These are phyloP conservation scores for Hippophae tibetana DNA, from an alignment of 306 rosid genomes.

Conservation along the genomic window DNA sequence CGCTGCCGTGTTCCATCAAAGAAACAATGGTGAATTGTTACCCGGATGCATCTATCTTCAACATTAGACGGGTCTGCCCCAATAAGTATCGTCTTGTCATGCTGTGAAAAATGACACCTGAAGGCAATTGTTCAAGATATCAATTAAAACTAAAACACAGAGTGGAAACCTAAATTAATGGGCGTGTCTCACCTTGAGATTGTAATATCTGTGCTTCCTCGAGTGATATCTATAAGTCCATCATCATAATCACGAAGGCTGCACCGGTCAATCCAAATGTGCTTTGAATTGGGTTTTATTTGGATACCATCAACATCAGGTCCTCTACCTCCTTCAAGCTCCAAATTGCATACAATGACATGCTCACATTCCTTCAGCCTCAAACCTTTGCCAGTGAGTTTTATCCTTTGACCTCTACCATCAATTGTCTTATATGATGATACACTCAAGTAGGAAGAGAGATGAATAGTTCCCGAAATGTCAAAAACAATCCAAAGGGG, in stretches of 20 bases:
- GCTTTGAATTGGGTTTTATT: slow-evolving; percentile 88
- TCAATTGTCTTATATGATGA: slow-evolving; percentile 79
- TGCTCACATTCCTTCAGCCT: slow-evolving; percentile 87
- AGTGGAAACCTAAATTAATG: background rate
- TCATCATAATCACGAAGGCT: slow-evolving; percentile 75
- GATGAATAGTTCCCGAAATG: slow-evolving; percentile 64
- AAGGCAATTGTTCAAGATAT: slow-evolving; percentile 12
- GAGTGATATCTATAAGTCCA: slow-evolving; percentile 79
- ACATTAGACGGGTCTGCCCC: slow-evolving; percentile 78
- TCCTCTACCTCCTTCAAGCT: slow-evolving; percentile 93
- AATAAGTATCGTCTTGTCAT: slow-evolving; percentile 85
- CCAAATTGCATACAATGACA: slow-evolving; percentile 85
- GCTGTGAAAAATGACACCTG: slow-evolving; percentile 83
- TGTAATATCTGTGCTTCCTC: slow-evolving; percentile 79
- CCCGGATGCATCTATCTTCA: slow-evolving; percentile 70
- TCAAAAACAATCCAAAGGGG: slow-evolving; percentile 93
- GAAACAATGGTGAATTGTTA: slow-evolving; percentile 94
- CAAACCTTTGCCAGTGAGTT: slow-evolving; percentile 71
- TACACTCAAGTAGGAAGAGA: slow-evolving; percentile 60
- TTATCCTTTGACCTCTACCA: slow-evolving; percentile 78
- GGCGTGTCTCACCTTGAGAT: slow-evolving; percentile 57
- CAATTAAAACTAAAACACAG: slow-evolving; percentile 6
- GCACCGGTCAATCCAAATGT: slow-evolving; percentile 94
- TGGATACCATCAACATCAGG: slow-evolving; percentile 88
- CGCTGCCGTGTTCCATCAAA: slow-evolving; percentile 87